Base-by-base conservation (phyloP, 2,329 filamentous ascomycete species). In the Sphaceloma murrayae region DNA sequence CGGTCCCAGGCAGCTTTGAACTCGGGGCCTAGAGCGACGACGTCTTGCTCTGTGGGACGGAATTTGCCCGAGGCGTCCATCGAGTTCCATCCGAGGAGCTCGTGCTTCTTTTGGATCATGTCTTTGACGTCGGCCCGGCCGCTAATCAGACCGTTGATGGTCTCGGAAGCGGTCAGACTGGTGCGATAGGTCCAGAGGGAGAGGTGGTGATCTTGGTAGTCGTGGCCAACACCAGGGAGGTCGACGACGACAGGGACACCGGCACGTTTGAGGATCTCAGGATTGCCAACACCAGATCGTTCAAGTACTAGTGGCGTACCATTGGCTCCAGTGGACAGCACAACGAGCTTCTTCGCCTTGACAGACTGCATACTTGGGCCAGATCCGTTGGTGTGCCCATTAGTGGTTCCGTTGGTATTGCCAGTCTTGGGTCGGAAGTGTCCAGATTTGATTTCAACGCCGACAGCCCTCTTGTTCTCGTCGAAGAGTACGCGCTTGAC, bases 211-310 rank as follows among this genome's bases (percentile, higher is more conserved):
- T 77, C 74, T 51, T 75, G 67, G 48, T 75, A 73, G 36, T 71
- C 65, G 17, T 67, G 56, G 2, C 75, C 73, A 0, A 77, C 74
- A 2, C 70, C 72, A 0, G 69, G 67, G 1, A 75, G 55, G 34
- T 73, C 62, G 2, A 66, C 60, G 1, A 70, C 53, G 2, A 70
- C 54, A 1, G 67, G 61, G 2, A 78, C 66, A 1, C 65, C 67
- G 0, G 68, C 65, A 13, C 59, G 60, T 31, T 66, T 54, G 1
- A 80, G 65, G 4, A 77, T 52, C 1, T 68, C 62, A 1, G 65
- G 60, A 33, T 66, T 63, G n/a, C 75, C 77, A 1, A 82, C 53
- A 5, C 78, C 78, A 0, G 78, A 82, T 14, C 78, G 63, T 55
- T 82, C 76, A 0, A 82, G 67, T 1, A 82, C 65, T 0, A 61